phyloP scores from a whole-genome alignment of 768 basidiomycete genomes.

The Royoungia palumana region DNA sequence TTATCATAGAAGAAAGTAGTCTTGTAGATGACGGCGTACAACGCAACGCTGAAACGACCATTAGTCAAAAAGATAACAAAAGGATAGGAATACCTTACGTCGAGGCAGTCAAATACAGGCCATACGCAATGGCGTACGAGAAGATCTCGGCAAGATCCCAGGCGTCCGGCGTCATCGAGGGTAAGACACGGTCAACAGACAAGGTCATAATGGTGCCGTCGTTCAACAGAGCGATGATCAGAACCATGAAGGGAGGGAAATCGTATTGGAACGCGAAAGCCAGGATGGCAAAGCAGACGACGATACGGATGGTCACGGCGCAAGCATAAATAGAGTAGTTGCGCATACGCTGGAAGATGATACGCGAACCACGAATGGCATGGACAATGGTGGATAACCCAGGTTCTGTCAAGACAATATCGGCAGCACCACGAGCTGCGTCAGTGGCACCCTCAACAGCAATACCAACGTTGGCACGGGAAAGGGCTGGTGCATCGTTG shows the following conservation, averaged over 20 bases:
- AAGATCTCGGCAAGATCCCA: slow-evolving; percentile 98
- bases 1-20: slow-evolving; percentile 87
- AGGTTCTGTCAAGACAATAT: slow-evolving; percentile 96
- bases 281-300: slow-evolving; percentile 94
- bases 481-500: slow-evolving; percentile 96
- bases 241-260: slow-evolving; percentile 99
- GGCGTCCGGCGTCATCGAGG: slow-evolving; percentile 87
- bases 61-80: slow-evolving; percentile 7
- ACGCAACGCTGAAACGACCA: slow-evolving; percentile 50
- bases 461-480: slow-evolving; percentile 98
- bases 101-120: slow-evolving; percentile 86
- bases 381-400: slow-evolving; percentile 99
- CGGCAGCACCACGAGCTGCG: slow-evolving; percentile 96
- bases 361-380: slow-evolving; percentile 95
- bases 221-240: slow-evolving; percentile 95
- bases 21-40: slow-evolving; percentile 82
- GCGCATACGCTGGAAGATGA: slow-evolving; percentile 99
- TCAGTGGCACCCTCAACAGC: slow-evolving; percentile 99
- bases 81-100: slow-evolving; percentile 54
- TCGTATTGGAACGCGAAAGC: slow-evolving; percentile 96
- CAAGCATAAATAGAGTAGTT: slow-evolving; percentile 99
- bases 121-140: slow-evolving; percentile 92
- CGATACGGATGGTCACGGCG: slow-evolving; percentile 97
- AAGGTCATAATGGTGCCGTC: slow-evolving; percentile 99
- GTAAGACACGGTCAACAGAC: slow-evolving; percentile 92